phyloP scores from a whole-genome alignment of 2,329 filamentous ascomycete species.

The Colletotrichum abscissum region DNA sequence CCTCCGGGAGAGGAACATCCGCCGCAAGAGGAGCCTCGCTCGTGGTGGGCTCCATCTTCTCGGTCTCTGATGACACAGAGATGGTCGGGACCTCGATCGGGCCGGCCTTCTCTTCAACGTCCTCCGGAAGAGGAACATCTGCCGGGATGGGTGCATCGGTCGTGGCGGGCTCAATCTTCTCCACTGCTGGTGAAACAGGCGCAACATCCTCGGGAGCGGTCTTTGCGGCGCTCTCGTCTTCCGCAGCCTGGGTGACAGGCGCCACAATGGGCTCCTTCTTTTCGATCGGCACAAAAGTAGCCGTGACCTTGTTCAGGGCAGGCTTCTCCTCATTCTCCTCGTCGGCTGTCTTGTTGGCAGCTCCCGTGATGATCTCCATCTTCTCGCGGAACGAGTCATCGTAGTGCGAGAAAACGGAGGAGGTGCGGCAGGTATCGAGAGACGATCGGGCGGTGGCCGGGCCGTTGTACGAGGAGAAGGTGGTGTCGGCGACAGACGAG shows the following conservation, averaged over 20 bases:
- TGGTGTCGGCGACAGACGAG: slow-evolving; percentile 20
- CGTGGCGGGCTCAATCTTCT: not conserved
- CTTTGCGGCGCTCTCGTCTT: not conserved
- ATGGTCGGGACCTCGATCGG: too few relatives aligned
- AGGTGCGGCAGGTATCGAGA: slow-evolving; percentile 24
- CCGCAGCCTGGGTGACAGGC: too few relatives aligned
- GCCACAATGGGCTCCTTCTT: not conserved
- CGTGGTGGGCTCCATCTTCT: not conserved
- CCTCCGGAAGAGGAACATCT: too few relatives aligned
- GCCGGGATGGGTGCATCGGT: not conserved
- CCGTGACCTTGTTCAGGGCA: not conserved
- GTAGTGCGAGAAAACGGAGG: slow-evolving; percentile 32
- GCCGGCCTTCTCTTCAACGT: too few relatives aligned
- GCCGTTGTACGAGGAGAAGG: slow-evolving; percentile 20
- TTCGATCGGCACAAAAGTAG: slow-evolving; percentile 8
- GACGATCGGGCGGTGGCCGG: slow-evolving; percentile 22
- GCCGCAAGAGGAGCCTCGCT: not conserved
- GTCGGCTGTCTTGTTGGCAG: slow-evolving; percentile 1
- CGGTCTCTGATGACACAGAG: too few relatives aligned
- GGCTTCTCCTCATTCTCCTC: slow-evolving; percentile 17
- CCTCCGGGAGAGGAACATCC: not conserved
- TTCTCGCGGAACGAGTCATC: slow-evolving; percentile 33
- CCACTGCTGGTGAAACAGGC: not conserved
- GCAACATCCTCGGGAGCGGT: not conserved
- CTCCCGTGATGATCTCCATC: slow-evolving; percentile 24